Evolutionary conservation across 2,329 filamentous ascomycete genomes (phyloP).

Genomic region (Cladosporium sp.): DNA sequence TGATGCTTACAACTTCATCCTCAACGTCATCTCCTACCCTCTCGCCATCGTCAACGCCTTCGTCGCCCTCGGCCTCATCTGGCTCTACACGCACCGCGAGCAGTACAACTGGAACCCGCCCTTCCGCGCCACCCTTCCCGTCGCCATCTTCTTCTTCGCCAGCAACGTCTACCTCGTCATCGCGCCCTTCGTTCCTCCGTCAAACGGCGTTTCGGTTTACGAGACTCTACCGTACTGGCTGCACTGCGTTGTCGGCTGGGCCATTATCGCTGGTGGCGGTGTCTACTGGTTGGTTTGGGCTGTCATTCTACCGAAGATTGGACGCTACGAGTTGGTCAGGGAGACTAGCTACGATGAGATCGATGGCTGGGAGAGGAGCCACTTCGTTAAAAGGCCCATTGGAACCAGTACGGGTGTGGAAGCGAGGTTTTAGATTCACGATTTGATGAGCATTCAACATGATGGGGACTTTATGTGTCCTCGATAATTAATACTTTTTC

Average conservation of each 20-base stretch:
- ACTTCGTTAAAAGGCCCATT: slow-evolving; percentile 35
- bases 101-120: slow-evolving; percentile 53
- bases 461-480: background rate
- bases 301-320: slow-evolving; percentile 49
- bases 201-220: slow-evolving; percentile 53
- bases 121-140: slow-evolving; percentile 53
- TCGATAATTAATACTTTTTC: slow-evolving; percentile 6
- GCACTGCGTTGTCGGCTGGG: slow-evolving; percentile 56
- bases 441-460: slow-evolving; percentile 8
- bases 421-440: background rate
- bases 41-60: slow-evolving; percentile 59
- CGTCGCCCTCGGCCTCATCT: slow-evolving; percentile 52
- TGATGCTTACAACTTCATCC: slow-evolving; percentile 64
- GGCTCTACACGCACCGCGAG: slow-evolving; percentile 47
- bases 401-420: background rate
- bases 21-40: slow-evolving; percentile 63
- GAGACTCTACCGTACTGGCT: slow-evolving; percentile 56
- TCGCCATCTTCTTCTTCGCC: slow-evolving; percentile 55
- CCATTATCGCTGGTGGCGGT: slow-evolving; percentile 52
- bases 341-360: slow-evolving; percentile 39
- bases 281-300: slow-evolving; percentile 58
- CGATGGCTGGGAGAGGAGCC: slow-evolving; percentile 45
- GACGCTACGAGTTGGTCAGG: slow-evolving; percentile 40
- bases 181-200: slow-evolving; percentile 55
- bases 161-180: slow-evolving; percentile 56